Percentiles rank a stretch among this genome's conserved stretches.
Conservation (phyloP, 2,329 filamentous ascomycete genomes). For the Cladophialophora yegresii region DNA sequence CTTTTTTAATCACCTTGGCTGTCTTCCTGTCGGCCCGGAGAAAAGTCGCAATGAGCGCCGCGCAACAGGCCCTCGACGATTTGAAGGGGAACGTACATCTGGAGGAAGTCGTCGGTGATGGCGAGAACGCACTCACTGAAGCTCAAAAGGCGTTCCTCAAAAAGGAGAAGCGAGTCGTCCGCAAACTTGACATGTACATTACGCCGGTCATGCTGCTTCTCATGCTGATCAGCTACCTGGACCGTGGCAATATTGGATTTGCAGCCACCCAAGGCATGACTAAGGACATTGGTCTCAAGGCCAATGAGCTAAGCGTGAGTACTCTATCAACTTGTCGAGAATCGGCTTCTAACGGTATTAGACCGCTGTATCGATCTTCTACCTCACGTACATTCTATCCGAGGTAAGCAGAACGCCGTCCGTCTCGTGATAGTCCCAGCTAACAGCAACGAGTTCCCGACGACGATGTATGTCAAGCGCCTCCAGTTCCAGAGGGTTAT, state of each 20-base stretch:
- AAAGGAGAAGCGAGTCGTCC: conserved; percentile 14
- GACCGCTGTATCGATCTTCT: conserved; percentile 21
- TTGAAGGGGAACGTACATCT: conserved; percentile 15
- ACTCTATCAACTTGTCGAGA: neutral
- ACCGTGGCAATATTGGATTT: conserved; percentile 71
- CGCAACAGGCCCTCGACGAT: neutral
- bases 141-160: conserved; percentile 10
- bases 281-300: conserved; percentile 47
- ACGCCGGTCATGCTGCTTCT: conserved; percentile 72
- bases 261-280: conserved; percentile 57
- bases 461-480: conserved; percentile 53
- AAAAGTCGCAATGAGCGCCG: neutral
- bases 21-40: neutral
- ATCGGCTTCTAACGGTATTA: conserved; percentile 5
- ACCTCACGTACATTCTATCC: conserved; percentile 14
- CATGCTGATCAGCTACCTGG: conserved; percentile 81
- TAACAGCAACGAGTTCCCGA: conserved; percentile 52
- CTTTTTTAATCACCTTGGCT: neutral
- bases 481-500: conserved; percentile 52
- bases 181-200: conserved; percentile 18
- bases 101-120: conserved; percentile 1
- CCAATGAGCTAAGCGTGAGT: conserved; percentile 44
- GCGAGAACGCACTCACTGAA: conserved; percentile 7
- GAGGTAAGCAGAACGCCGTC: conserved; percentile 42
- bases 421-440: conserved; percentile 55